Percentiles rank a stretch among this genome's conserved stretches.
Evolutionary conservation across 768 basidiomycete species (phyloP).

Genomic region (Leccinum olivaceopallidum): DNA sequence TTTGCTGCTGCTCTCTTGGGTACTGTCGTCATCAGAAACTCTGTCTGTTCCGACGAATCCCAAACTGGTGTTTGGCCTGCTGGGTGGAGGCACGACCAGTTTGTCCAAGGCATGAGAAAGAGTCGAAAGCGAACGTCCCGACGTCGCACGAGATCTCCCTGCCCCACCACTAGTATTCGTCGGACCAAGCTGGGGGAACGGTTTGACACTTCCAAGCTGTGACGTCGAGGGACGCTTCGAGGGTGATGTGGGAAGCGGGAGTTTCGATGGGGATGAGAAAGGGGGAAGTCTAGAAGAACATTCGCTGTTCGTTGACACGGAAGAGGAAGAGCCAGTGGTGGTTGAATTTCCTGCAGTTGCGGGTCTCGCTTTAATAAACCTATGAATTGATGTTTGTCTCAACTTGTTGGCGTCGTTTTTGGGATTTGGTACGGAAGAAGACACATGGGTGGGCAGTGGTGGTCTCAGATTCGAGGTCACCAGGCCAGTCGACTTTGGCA

Average conservation of each 20-base stretch:
- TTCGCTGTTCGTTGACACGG: constrained; percentile 10
- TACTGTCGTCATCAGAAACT: constrained; percentile 9
- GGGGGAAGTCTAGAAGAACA: constrained; percentile 9
- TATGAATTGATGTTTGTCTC: constrained; percentile 20
- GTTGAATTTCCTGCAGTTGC: not conserved
- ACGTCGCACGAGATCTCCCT: constrained; percentile 28
- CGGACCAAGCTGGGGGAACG: constrained; percentile 8
- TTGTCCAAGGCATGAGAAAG: no score
- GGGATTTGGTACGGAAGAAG: constrained; percentile 10
- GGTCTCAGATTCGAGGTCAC: not conserved
- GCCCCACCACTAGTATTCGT: not conserved
- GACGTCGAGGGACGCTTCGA: constrained; percentile 15
- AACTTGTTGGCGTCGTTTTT: constrained; percentile 17
- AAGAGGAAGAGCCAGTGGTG: not conserved
- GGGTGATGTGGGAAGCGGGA: constrained; percentile 27
- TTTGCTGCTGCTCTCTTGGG: constrained; percentile 7
- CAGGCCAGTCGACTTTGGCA: constrained; percentile 5
- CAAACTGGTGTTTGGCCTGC: no score
- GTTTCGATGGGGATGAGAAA: constrained; percentile 26
- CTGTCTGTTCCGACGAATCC: constrained; percentile 44
- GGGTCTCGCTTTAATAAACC: constrained; percentile 23
- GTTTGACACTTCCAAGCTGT: constrained; percentile 6
- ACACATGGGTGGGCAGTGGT: not conserved
- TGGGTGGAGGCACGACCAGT: no score
- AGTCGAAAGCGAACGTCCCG: constrained; percentile 19